Conservation (phyloP, 768 basidiomycete species). For the Kwoniella pini region DNA sequence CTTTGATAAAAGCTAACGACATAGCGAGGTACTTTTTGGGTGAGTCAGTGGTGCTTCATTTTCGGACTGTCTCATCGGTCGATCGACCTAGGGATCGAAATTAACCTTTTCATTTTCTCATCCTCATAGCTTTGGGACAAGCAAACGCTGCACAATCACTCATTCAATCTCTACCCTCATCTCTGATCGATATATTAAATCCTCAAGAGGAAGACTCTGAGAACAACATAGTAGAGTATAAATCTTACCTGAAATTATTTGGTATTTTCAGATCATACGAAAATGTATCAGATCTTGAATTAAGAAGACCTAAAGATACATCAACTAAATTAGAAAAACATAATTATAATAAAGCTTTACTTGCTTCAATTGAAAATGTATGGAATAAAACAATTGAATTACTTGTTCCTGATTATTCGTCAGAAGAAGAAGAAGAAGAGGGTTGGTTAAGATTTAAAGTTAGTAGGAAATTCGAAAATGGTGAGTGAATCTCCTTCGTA, state of each 20-base stretch:
- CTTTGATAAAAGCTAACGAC: slow-evolving; percentile 82
- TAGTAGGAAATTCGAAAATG: slow-evolving; percentile 13
- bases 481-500: slow-evolving; percentile 7
- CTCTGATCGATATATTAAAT: slow-evolving; percentile 28
- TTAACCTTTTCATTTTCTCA: too few species aligned
- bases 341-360: slow-evolving; percentile 47
- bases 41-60: slow-evolving; percentile 59
- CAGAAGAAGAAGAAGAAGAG: slow-evolving; percentile 6
- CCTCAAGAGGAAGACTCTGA: slow-evolving; percentile 25
- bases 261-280: slow-evolving; percentile 44
- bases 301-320: slow-evolving; percentile 40
- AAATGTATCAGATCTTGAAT: slow-evolving; percentile 35
- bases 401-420: neutral
- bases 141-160: slow-evolving; percentile 63
- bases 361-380: slow-evolving; percentile 3
- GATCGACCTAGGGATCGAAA: too few species aligned
- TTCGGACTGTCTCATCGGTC: too few species aligned
- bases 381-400: slow-evolving; percentile 13
- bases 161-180: slow-evolving; percentile 42
- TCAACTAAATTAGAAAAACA: slow-evolving; percentile 51
- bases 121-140: slow-evolving; percentile 68
- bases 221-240: slow-evolving; percentile 40
- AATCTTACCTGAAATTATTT: slow-evolving; percentile 40
- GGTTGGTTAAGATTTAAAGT: slow-evolving; percentile 22
- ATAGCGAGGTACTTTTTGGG: slow-evolving; percentile 88